Evolutionary conservation across 176 grass and related monocot genomes (phyloP), one percentile per base, ranked within the genome.

Genomic region (Oryza coarctata): DNA sequence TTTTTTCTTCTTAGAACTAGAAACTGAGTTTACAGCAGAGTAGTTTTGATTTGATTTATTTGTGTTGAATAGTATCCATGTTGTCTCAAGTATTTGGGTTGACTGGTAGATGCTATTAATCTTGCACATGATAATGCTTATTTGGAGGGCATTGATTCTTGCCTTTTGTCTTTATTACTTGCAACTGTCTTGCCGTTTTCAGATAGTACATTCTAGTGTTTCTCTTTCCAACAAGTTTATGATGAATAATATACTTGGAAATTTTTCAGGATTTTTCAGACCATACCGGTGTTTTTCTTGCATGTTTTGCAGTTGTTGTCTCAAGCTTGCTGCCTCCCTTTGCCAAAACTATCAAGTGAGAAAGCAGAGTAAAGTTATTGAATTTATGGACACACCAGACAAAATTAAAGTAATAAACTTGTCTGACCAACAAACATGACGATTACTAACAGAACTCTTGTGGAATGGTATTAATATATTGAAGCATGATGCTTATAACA

Each of bases 241-340:
- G 64, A 84, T 63, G n/a, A 74, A 74, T 23, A 68, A 36, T 18
- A 58, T 74, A 2, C 13, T 81, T 76, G 15, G 8, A 74, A 80
- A 9, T 50, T 84, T 69, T 81, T 33, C 87, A 85, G 87, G 65
- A 63, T 70, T 81, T 76, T 76, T 69, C 0, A n/a, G 57, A 45
- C 40, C 74, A 77, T 92, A 94, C 94, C 91, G 83, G 66, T 97
- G 84, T 86, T 85, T 94, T 89, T 94, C 88, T 97, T 94, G 92
- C 88, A 97, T 86, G 81, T 89, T 97, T 44, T 87, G 92, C 89
- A 97, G 92, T 94, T 97, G 94, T 87, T 97, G 92, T 88, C 92
- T 97, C 92, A 97, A 97, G 92, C 90, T 94, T 93, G 92, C 88
- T 89, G 90, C 84, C 90, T 94, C 92, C 81, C 84, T 87, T 91